Evolutionary conservation across 2,329 filamentous ascomycete species (phyloP).

Genomic region (Dothistroma septosporum): DNA sequence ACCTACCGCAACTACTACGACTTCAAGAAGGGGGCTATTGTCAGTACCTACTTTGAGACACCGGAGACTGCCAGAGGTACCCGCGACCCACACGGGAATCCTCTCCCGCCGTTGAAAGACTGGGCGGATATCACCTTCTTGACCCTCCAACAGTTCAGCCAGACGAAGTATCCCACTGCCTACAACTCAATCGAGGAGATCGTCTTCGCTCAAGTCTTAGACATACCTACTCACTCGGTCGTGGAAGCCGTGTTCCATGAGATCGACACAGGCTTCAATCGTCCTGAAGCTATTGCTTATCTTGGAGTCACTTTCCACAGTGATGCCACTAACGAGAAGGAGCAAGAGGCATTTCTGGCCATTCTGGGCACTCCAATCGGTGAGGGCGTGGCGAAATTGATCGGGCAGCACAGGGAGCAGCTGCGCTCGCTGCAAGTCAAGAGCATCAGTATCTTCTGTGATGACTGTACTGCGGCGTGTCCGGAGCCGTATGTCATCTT

Average conservation of each 20-base stretch:
- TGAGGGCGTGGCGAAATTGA: conserved; percentile 11
- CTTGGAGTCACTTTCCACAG: background rate
- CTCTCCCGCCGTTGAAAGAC: background rate
- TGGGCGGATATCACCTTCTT: background rate
- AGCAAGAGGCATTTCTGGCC: conserved; percentile 8
- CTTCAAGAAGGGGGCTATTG: background rate
- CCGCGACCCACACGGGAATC: background rate
- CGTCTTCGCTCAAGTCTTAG: background rate
- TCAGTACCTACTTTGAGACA: background rate
- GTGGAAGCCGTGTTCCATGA: background rate
- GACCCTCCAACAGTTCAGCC: background rate
- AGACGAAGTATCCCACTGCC: background rate
- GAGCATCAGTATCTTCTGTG: background rate
- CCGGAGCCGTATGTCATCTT: background rate
- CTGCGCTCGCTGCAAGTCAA: conserved; percentile 1
- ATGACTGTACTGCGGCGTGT: background rate
- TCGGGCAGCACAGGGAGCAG: conserved; percentile 14
- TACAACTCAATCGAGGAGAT: background rate
- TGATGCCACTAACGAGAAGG: background rate
- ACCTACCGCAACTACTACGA: background rate
- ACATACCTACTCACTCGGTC: background rate
- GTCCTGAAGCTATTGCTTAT: background rate
- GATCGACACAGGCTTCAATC: background rate
- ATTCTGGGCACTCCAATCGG: conserved; percentile 15
- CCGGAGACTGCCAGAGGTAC: background rate